A percentile compares a stretch with the other conserved stretches of the same genome.
Conservation (phyloP, 257 asterid genomes). For the Leptodermis oblonga region DNA sequence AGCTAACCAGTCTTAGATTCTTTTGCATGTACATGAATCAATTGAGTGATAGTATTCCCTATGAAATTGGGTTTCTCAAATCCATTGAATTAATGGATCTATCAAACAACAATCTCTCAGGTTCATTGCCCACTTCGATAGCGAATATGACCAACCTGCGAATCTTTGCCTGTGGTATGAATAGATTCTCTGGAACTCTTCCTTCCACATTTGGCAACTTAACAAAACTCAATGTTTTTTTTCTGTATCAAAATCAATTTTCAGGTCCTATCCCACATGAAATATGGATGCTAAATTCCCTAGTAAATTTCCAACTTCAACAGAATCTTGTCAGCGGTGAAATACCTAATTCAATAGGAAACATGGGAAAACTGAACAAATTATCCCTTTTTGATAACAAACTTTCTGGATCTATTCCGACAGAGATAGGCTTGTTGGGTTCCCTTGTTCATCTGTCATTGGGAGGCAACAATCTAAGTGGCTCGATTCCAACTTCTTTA, state of each 20-base stretch:
- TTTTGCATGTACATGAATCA: background rate
- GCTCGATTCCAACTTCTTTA: conserved; percentile 24
- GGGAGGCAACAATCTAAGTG: conserved; percentile 20
- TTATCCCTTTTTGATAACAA: background rate
- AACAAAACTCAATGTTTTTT: no score
- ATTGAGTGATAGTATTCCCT: conserved; percentile 3
- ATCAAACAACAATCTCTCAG: background rate
- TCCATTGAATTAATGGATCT: background rate
- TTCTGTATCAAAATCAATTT: no score
- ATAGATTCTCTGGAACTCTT: background rate
- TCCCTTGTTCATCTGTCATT: conserved; percentile 13
- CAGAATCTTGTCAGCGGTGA: background rate
- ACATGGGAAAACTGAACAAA: background rate
- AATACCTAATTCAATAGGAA: conserved; percentile 11
- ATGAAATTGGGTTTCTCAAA: background rate
- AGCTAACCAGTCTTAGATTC: conserved; percentile 5
- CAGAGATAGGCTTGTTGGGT: conserved; percentile 12
- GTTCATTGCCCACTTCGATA: conserved; percentile 8
- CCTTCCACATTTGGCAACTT: conserved; percentile 6
- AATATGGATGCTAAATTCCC: no score
- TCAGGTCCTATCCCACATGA: no score
- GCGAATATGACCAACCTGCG: conserved; percentile 12
- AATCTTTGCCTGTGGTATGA: background rate
- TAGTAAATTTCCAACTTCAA: no score
- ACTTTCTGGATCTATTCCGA: conserved; percentile 13